These are phyloP conservation scores for Blastosporella zonata DNA, from an alignment of 1,284 basidiomycete genomes.

Conservation along the genomic window DNA sequence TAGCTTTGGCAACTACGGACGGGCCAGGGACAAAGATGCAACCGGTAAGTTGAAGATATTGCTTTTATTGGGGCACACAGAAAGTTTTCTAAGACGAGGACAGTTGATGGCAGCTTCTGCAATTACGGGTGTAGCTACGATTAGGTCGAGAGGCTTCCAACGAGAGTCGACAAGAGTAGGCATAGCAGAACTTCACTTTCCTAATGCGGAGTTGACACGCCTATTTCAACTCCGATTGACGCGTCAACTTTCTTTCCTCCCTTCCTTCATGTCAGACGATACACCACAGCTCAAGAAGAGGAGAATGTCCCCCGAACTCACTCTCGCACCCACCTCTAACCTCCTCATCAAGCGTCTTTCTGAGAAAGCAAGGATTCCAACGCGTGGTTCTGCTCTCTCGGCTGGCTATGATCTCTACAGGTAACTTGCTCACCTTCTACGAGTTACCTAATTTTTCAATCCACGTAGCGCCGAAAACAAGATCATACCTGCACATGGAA, in stretches of 20 bases:
- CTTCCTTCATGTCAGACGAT: slow-evolving; percentile 24
- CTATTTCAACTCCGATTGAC: slow-evolving; percentile 32
- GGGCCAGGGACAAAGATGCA: too few relatives aligned
- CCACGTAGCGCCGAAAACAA: slow-evolving; percentile 70
- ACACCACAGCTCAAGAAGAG: slow-evolving; percentile 52
- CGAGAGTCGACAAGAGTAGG: too few relatives aligned
- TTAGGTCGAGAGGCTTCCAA: too few relatives aligned
- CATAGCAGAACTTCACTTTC: not conserved
- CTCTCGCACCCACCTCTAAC: slow-evolving; percentile 41
- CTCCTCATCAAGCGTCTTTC: slow-evolving; percentile 87
- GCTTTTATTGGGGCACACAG: too few relatives aligned
- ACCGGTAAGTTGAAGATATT: too few relatives aligned
- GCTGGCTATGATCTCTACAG: slow-evolving; percentile 96
- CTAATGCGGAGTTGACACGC: slow-evolving; percentile 23
- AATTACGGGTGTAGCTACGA: too few relatives aligned
- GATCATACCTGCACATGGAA: slow-evolving; percentile 78
- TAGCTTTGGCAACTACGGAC: too few relatives aligned
- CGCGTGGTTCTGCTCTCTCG: slow-evolving; percentile 80
- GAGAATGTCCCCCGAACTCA: slow-evolving; percentile 42
- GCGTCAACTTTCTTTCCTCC: slow-evolving; percentile 23
- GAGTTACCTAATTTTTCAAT: not conserved
- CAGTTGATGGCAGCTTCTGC: too few relatives aligned
- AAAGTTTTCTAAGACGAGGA: too few relatives aligned
- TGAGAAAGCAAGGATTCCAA: slow-evolving; percentile 81
- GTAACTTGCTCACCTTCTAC: slow-evolving; percentile 31